Conservation (phyloP, 768 basidiomycete species). For the Exsudoporus frostii region DNA sequence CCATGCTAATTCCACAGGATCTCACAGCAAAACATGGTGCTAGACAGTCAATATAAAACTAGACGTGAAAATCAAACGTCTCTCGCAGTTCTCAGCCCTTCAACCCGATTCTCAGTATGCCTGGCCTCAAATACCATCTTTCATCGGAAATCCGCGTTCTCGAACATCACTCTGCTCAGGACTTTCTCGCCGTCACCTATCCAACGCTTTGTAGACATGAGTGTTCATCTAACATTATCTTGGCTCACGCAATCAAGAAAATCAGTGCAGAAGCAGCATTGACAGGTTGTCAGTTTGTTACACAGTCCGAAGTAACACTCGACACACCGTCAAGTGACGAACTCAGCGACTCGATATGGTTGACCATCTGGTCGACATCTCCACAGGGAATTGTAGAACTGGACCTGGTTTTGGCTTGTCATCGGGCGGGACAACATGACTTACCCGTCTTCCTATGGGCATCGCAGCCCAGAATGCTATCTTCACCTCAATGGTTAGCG, state of each 20-base stretch:
- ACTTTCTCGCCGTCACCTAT: conserved; percentile 41
- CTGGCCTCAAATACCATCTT: conserved; percentile 29
- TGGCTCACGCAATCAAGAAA: conserved; percentile 48
- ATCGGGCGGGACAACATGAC: conserved; percentile 40
- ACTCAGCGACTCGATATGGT: conserved; percentile 40
- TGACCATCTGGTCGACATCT: conserved; percentile 45
- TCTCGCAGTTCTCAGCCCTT: background rate
- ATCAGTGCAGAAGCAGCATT: conserved; percentile 37
- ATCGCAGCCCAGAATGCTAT: conserved; percentile 25
- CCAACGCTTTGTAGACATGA: conserved; percentile 44
- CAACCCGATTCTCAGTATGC: conserved; percentile 17
- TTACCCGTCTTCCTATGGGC: conserved; percentile 55
- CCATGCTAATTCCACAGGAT: conserved; percentile 21
- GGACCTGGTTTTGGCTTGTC: conserved; percentile 47
- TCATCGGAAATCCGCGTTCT: conserved; percentile 28
- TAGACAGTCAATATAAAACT: conserved; percentile 7
- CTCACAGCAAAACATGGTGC: conserved; percentile 14
- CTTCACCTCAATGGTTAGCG: conserved; percentile 28
- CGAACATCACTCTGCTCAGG: conserved; percentile 38
- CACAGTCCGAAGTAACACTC: conserved; percentile 32
- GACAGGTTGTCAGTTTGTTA: conserved; percentile 36
- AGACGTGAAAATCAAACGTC: background rate
- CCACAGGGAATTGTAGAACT: conserved; percentile 32
- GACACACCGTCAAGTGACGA: conserved; percentile 23
- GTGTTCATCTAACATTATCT: conserved; percentile 49